Base-by-base conservation (phyloP, 2,329 filamentous ascomycete genomes). In the Pestalotiopsis sp. region DNA sequence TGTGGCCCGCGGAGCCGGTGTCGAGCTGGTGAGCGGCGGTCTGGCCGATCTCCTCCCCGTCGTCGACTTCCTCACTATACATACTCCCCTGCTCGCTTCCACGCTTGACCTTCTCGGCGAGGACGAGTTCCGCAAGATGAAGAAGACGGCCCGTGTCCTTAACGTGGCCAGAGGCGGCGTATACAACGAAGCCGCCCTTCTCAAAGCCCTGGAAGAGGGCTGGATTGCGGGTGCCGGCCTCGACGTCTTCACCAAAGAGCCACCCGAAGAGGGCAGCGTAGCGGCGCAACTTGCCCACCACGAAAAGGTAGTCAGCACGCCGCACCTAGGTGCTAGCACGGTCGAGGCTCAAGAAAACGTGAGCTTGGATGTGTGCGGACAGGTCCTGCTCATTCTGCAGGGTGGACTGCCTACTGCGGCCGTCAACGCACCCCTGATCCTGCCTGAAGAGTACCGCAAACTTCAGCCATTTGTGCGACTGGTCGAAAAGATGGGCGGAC, bases 271-370 rank as follows among this genome's bases (percentile, higher is more conserved):
- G 40, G 81, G 83, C 40, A 89, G 89, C 1, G 82, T 86, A 3
- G 91, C 92, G 1, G 85, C 84, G 11, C 84, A 83, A 58, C 82
- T 96, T 9, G 87, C 92, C 67, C 83, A 83, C 10, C 92, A 95
- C 72, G 86, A 89, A 0, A 90, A 88, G 71, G 92, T 94, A 0
- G 89, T 95, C 1, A 89, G 89, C 1, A 95, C 93, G 7, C 93
- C 93, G 1, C 93, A 96, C 77, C 83, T 96, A 0, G 92, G 92
- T 7, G 93, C 93, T 0, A 93, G 90, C 0, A 96, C 93, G 0
- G 86, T 92, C 40, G 93, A 96, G 83, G 93, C 93, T 0, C 92
- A 96, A 77, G 92, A 95, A 75, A 94, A 94, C 69, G 92, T 94
- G 3, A 92, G 91, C 1, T 87, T 94, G 70, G 93, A 95, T 73